phyloP scores from a whole-genome alignment of 306 rosid species.

The Adenanthera pavonina region DNA sequence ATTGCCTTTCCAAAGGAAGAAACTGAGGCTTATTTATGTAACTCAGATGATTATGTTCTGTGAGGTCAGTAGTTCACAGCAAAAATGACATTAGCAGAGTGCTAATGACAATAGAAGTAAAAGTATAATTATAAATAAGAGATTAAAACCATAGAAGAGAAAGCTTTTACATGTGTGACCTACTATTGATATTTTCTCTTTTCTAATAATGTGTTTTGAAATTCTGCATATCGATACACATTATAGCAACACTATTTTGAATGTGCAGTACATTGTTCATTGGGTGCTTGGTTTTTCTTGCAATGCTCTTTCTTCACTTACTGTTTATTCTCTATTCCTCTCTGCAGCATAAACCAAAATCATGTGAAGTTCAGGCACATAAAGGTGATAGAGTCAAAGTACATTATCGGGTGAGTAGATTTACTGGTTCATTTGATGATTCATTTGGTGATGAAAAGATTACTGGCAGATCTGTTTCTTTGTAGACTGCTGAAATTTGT shows the following conservation, averaged over 20 bases:
- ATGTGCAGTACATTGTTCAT: constrained; percentile 5
- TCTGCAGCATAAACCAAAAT: constrained; percentile 80
- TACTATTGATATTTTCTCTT: background rate
- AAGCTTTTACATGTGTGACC: background rate
- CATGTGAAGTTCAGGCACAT: constrained; percentile 87
- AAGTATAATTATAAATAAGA: background rate
- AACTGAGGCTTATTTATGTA: background rate
- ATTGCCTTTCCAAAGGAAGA: constrained; percentile 4
- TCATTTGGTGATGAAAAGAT: constrained; percentile 9
- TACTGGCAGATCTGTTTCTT: background rate
- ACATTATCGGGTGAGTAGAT: constrained; percentile 80
- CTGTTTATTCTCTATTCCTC: constrained; percentile 8
- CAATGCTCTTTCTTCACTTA: constrained; percentile 5
- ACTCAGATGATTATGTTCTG: background rate
- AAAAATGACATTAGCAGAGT: background rate
- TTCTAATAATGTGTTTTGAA: background rate
- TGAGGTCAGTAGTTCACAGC: background rate
- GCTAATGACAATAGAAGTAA: background rate
- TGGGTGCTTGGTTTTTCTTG: constrained; percentile 31
- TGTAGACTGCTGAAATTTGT: background rate
- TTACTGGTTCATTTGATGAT: constrained; percentile 30
- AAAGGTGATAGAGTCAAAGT: constrained; percentile 94
- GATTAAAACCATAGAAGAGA: background rate
- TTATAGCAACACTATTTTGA: background rate
- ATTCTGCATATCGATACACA: background rate